Conservation (phyloP, 2,329 filamentous ascomycete genomes). For the Beauveria rudraprayagi region DNA sequence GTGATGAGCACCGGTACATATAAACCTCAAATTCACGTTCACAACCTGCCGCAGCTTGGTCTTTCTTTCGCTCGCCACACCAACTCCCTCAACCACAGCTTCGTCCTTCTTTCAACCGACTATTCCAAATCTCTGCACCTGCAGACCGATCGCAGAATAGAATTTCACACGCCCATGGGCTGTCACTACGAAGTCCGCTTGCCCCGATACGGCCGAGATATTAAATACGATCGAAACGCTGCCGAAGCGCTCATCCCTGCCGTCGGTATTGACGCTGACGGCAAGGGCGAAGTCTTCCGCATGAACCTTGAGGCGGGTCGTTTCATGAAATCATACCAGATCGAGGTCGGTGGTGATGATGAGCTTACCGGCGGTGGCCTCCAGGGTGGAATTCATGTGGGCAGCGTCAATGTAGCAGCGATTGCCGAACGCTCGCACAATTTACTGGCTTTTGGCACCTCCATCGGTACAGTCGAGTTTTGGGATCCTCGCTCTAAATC, state of each 20-base stretch:
- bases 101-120: constrained; percentile 79
- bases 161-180: constrained; percentile 85
- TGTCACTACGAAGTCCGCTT: constrained; percentile 85
- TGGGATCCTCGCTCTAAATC: constrained; percentile 86
- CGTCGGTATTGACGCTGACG: constrained; percentile 78
- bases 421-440: constrained; percentile 87
- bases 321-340: constrained; percentile 89
- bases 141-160: constrained; percentile 81
- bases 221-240: constrained; percentile 73
- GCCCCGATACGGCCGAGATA: constrained; percentile 83
- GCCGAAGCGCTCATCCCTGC: constrained; percentile 82
- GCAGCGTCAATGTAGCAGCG: constrained; percentile 78
- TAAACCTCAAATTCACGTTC: constrained; percentile 71
- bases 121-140: constrained; percentile 93
- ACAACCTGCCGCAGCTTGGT: constrained; percentile 85
- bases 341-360: constrained; percentile 84
- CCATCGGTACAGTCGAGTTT: constrained; percentile 90
- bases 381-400: constrained; percentile 79
- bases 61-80: constrained; percentile 94
- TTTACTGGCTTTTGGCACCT: constrained; percentile 86
- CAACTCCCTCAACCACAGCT: constrained; percentile 82
- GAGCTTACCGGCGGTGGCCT: constrained; percentile 62
- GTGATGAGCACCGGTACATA: constrained; percentile 85
- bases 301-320: constrained; percentile 86
- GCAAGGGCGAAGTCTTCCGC: constrained; percentile 84